These are phyloP conservation scores for Solanum chiquidenum DNA, from an alignment of 257 asterid species.

Conservation along the genomic window DNA sequence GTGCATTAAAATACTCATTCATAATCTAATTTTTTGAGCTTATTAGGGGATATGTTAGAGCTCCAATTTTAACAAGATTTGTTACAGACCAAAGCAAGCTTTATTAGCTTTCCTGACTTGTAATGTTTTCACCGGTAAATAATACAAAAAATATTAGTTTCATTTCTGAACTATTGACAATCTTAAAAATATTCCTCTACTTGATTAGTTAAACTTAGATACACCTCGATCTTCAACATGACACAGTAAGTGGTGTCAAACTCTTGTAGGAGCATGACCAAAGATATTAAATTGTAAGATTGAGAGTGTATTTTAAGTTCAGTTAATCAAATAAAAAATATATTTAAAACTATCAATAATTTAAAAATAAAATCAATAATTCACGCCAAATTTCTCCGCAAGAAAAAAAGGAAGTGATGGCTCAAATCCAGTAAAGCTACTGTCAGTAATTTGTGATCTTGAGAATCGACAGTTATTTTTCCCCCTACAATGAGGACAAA, in stretches of 20 bases:
- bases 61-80: background rate
- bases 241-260: background rate
- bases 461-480: background rate
- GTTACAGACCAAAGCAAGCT: background rate
- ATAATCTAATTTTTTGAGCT: background rate
- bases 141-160: background rate
- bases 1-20: too few relatives aligned
- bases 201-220: too few relatives aligned
- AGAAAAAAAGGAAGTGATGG: background rate
- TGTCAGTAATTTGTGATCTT: background rate
- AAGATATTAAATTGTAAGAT: too few relatives aligned
- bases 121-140: background rate
- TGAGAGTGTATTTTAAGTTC: too few relatives aligned
- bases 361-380: background rate
- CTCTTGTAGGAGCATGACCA: background rate
- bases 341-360: background rate
- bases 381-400: too few relatives aligned
- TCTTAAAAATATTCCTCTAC: background rate
- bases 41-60: background rate
- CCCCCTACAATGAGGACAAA: background rate
- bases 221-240: too few relatives aligned
- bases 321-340: background rate
- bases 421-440: background rate
- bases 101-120: background rate
- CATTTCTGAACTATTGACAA: background rate